Base-by-base conservation (phyloP, 2,329 filamentous ascomycete species). In the Nothopassalora personata region DNA sequence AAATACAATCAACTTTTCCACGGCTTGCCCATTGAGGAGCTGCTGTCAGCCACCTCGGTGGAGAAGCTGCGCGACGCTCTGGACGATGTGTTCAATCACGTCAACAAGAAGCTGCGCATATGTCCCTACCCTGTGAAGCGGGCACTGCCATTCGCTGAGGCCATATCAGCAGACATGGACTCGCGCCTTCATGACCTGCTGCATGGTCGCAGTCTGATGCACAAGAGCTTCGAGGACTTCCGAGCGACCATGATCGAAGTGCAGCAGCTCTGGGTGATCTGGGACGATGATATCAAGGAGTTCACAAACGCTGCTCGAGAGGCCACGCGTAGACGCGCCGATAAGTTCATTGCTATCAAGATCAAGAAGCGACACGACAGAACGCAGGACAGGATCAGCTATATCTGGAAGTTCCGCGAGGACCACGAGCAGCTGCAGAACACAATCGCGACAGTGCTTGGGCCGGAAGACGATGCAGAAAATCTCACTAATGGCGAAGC, bases 1-100 rank as follows among this genome's bases (percentile, higher is more conserved):
- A 97, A 97, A 75, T 99, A 97, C 80, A 99, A 99, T 73, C 90
- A 96, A 77, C 83, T 99, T 27, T 97, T 99, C 90, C 88, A 94
- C 63, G 95, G 99, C 73, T 97, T 99, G 64, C 94, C 94, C 0
- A 81, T 99, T 34, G 93, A 97, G 71, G 94, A 99, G 73, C 79
- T 99, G 30, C 83, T 97, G 18, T 96, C 94, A 15, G 92, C 94
- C 1, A 95, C 92, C 0, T 93, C 92, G 0, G 77, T 99, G 48
- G 80, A 86, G 68, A 97, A 96, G 75, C 86, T 96, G 2, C 86
- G 94, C 69, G 92, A 97, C 68, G 89, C 94, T 6, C 84, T 99
- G 63, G 84, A 87, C 48, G 84, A 92, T 68, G 96, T 99, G 63
- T 99, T 99, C 74, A 83, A 79, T 50, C 95, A 99, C 73, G 82